Evolutionary conservation across 1,284 basidiomycete species (phyloP).

Genomic region (Ustilago curta): DNA sequence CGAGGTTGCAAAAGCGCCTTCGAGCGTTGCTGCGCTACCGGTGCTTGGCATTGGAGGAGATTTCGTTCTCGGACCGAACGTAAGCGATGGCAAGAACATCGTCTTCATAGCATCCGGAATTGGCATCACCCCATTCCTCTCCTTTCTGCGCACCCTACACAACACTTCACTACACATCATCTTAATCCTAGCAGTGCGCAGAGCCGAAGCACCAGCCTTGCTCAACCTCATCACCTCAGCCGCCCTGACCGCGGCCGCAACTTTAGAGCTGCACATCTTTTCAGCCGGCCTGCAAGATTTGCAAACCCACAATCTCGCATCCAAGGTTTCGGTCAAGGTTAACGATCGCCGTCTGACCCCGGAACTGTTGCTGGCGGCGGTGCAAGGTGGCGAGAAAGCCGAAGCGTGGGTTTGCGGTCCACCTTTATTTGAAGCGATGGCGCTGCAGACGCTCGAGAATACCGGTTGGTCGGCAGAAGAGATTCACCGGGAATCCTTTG

Average conservation of each 20-base stretch:
- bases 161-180: slow-evolving; percentile 6
- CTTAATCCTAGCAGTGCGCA: slow-evolving; percentile 25
- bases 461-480: slow-evolving; percentile 14
- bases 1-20: neutral
- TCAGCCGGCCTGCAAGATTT: slow-evolving; percentile 21
- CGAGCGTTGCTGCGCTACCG: slow-evolving; percentile 14
- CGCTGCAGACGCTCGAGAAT: slow-evolving; percentile 22
- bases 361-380: slow-evolving; percentile 11
- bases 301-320: neutral
- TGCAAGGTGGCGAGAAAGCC: neutral
- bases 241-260: neutral
- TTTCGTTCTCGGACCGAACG: slow-evolving; percentile 8
- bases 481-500: slow-evolving; percentile 35
- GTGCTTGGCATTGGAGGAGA: slow-evolving; percentile 37
- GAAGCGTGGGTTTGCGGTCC: slow-evolving; percentile 39
- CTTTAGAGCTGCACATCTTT: slow-evolving; percentile 24
- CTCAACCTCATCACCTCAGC: slow-evolving; percentile 16
- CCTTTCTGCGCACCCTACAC: slow-evolving; percentile 13
- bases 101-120: slow-evolving; percentile 31
- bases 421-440: slow-evolving; percentile 18
- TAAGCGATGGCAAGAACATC: slow-evolving; percentile 1
- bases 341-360: slow-evolving; percentile 21
- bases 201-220: slow-evolving; percentile 20
- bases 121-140: slow-evolving; percentile 34
- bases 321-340: slow-evolving; percentile 4